Evolutionary conservation across 169 alveolate species (phyloP).

Genomic region (Plasmodium inui): DNA sequence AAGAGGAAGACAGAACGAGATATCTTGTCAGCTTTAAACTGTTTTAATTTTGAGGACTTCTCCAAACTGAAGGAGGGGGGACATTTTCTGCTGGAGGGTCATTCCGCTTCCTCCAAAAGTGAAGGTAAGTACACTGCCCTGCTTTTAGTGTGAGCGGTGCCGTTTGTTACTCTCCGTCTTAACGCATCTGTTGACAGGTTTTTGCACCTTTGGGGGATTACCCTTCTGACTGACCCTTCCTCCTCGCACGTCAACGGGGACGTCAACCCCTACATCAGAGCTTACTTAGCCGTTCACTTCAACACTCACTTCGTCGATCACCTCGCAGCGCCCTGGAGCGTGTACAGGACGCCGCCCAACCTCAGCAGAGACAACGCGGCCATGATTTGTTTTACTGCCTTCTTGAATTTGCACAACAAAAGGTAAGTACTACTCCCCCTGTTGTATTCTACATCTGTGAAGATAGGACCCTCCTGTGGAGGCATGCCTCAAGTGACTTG

Average conservation of each 20-base stretch:
- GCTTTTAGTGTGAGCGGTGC: background rate
- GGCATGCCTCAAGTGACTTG: background rate
- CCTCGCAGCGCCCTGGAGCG: constrained; percentile 49
- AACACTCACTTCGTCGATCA: background rate
- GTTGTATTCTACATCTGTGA: background rate
- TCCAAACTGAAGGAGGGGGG: constrained; percentile 29
- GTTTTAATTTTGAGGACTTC: constrained; percentile 47
- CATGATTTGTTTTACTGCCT: constrained; percentile 44
- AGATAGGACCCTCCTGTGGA: background rate
- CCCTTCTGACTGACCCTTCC: background rate
- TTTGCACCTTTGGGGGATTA: background rate
- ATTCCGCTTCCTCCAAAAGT: background rate
- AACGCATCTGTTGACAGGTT: background rate
- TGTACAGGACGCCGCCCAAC: constrained; percentile 48
- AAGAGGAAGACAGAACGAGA: constrained; percentile 19
- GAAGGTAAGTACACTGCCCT: constrained; percentile 1
- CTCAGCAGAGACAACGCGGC: constrained; percentile 72
- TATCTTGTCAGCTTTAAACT: constrained; percentile 33
- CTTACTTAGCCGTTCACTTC: too few relatives aligned
- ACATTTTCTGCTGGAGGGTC: constrained; percentile 16
- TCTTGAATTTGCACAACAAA: constrained; percentile 55
- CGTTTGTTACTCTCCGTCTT: background rate
- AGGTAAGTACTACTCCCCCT: background rate
- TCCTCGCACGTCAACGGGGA: background rate
- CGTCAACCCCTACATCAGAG: too few relatives aligned